Conservation (phyloP, 495 filamentous ascomycete genomes). For the Penicillium pulvis region DNA sequence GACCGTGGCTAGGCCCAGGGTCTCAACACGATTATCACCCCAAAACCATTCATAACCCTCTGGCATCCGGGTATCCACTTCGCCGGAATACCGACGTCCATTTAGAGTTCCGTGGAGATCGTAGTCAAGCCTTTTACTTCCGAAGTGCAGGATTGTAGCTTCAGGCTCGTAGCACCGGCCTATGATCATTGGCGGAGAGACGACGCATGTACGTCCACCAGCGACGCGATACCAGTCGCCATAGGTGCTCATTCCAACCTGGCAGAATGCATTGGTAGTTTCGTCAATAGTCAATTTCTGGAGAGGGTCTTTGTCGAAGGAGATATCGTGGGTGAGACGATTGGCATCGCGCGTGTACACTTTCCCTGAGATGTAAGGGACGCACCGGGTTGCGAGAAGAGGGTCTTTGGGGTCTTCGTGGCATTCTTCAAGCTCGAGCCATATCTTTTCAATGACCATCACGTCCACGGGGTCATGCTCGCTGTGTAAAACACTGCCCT, state of each 20-base stretch:
- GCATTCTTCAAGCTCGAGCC: constrained; percentile 43
- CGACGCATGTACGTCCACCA: constrained; percentile 35
- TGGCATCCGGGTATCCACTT: constrained; percentile 49
- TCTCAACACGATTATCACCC: constrained; percentile 56
- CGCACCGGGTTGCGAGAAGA: constrained; percentile 44
- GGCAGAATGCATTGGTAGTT: constrained; percentile 36
- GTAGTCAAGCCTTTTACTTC: constrained; percentile 28
- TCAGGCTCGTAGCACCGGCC: constrained; percentile 57
- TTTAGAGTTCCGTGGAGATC: constrained; percentile 40
- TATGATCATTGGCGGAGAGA: constrained; percentile 53
- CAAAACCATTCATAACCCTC: constrained; percentile 54
- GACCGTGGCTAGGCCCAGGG: constrained; percentile 54
- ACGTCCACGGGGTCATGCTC: constrained; percentile 44
- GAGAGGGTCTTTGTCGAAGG: constrained; percentile 23
- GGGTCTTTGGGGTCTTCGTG: constrained; percentile 46
- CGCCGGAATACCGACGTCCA: constrained; percentile 44
- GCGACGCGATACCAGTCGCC: constrained; percentile 52
- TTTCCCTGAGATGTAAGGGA: constrained; percentile 48
- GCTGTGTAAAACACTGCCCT: background rate
- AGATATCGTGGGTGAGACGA: constrained; percentile 25
- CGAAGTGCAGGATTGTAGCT: constrained; percentile 49
- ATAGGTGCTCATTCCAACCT: constrained; percentile 45
- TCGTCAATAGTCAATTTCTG: constrained; percentile 35
- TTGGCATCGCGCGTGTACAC: constrained; percentile 47
- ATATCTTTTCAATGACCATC: constrained; percentile 53